Evolutionary conservation across 768 basidiomycete species (phyloP).

Genomic region (Bullera alba): DNA sequence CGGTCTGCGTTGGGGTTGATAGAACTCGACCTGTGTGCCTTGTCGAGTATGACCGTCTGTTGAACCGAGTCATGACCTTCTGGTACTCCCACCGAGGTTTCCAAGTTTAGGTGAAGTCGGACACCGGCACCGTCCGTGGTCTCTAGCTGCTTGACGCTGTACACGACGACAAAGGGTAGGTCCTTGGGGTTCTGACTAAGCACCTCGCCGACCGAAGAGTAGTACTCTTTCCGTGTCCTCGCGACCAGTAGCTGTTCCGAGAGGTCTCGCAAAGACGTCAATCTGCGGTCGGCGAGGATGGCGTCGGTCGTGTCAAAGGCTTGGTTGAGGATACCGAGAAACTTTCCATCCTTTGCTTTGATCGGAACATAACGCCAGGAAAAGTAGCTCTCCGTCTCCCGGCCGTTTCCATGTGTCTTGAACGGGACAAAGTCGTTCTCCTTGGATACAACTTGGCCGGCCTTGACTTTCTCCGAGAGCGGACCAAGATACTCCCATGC

Average conservation of each 20-base stretch:
- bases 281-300: conserved; percentile 27
- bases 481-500: conserved; percentile 27
- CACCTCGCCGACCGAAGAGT: conserved; percentile 14
- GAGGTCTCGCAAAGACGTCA: conserved; percentile 21
- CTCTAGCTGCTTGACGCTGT: conserved; percentile 17
- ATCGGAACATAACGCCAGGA: conserved; percentile 35
- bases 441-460: conserved; percentile 15
- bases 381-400: conserved; percentile 25
- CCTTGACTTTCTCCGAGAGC: conserved; percentile 1
- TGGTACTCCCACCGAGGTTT: conserved; percentile 26
- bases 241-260: conserved; percentile 27
- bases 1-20: conserved; percentile 25
- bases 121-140: neutral
- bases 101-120: conserved; percentile 10
- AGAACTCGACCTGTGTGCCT: conserved; percentile 6
- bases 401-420: conserved; percentile 12
- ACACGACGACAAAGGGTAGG: conserved; percentile 31
- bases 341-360: conserved; percentile 13
- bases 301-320: conserved; percentile 24
- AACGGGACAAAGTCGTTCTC: conserved; percentile 26
- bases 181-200: conserved; percentile 30
- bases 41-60: neutral
- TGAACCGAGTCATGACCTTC: conserved; percentile 22
- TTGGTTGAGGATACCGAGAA: conserved; percentile 33
- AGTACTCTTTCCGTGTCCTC: conserved; percentile 24